phyloP scores from a whole-genome alignment of 768 basidiomycete species.

The Tulasnella sp. region DNA sequence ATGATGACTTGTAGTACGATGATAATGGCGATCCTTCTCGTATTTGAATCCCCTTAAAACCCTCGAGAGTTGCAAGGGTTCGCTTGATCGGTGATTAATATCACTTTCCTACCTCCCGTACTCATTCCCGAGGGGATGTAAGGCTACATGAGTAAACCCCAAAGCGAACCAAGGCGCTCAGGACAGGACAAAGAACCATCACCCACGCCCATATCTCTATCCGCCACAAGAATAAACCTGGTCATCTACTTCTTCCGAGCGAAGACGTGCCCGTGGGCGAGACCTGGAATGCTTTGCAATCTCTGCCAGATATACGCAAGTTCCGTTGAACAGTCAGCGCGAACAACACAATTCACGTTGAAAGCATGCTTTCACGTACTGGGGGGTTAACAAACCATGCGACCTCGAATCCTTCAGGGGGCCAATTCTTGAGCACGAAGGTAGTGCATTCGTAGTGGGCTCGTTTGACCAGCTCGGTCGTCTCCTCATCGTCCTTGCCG shows the following conservation, averaged over 20 bases:
- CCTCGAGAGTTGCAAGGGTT: no score
- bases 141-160: no score
- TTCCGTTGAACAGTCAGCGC: neutral
- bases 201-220: neutral
- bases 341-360: neutral
- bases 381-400: conserved; percentile 89
- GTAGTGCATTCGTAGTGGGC: conserved; percentile 48
- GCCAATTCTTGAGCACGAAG: conserved; percentile 59
- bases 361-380: conserved; percentile 48
- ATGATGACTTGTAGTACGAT: no score
- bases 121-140: no score
- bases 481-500: conserved; percentile 20
- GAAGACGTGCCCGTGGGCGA: conserved; percentile 84
- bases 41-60: no score
- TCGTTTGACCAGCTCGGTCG: conserved; percentile 7
- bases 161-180: neutral
- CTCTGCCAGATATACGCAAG: conserved; percentile 36
- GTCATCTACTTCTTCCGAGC: conserved; percentile 31
- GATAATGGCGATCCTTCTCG: no score
- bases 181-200: neutral
- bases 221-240: neutral
- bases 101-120: no score
- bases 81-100: no score
- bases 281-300: conserved; percentile 66
- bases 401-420: conserved; percentile 69